phyloP scores from a whole-genome alignment of 2,329 filamentous ascomycete genomes.

The Claviceps arundinis region DNA sequence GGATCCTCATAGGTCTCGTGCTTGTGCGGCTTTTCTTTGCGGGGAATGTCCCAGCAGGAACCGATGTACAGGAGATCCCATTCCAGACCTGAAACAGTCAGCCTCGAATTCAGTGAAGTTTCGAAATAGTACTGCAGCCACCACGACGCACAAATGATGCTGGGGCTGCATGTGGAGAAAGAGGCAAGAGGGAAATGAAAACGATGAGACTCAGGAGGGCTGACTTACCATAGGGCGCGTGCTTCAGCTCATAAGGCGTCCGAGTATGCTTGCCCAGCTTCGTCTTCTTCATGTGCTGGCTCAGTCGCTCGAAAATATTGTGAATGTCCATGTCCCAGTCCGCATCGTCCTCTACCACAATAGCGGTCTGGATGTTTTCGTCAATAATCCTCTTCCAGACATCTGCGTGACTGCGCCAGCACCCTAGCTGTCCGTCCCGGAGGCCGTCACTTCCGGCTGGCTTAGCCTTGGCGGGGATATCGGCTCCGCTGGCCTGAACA shows the following conservation, averaged over 20 bases:
- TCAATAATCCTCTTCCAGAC: neutral
- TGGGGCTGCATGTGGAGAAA: neutral
- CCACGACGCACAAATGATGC: neutral
- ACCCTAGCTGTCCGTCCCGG: neutral
- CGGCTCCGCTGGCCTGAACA: neutral
- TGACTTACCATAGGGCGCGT: neutral
- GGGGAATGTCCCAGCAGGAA: constrained; percentile 3
- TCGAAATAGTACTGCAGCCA: too few relatives aligned
- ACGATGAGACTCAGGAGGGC: neutral
- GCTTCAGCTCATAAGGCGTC: neutral
- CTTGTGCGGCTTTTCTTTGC: neutral
- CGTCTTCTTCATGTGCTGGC: neutral
- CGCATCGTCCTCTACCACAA: constrained; percentile 2
- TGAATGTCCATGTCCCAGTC: constrained; percentile 2
- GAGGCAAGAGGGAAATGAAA: neutral
- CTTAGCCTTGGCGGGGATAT: neutral
- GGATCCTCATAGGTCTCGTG: neutral
- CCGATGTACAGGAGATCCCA: constrained; percentile 2
- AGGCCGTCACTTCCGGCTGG: neutral
- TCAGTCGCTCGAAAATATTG: neutral
- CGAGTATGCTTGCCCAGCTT: neutral
- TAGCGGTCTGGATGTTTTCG: constrained; percentile 1
- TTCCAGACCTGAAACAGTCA: neutral
- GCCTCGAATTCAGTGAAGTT: too few relatives aligned
- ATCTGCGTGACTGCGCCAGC: constrained; percentile 2